Percentiles rank a stretch among this genome's conserved stretches.
These are phyloP conservation scores for Claviceps sp. DNA, from an alignment of 2,329 filamentous ascomycete genomes.

Conservation along the genomic window DNA sequence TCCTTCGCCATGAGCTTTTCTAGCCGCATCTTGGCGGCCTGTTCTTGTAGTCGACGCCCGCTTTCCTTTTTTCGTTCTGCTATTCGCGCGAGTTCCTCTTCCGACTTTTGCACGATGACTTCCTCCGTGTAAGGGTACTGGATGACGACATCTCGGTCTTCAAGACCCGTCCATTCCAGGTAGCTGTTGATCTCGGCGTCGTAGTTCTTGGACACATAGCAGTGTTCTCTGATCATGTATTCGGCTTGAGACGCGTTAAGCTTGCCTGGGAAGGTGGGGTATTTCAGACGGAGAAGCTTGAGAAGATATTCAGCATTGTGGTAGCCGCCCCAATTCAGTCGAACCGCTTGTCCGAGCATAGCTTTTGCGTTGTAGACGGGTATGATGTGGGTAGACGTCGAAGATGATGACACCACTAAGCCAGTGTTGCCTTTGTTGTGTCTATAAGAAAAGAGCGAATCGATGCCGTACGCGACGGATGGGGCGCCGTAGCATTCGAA, in stretches of 20 bases:
- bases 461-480: constrained; percentile 84
- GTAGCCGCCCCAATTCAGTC: constrained; percentile 88
- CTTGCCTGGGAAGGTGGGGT: constrained; percentile 77
- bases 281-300: constrained; percentile 82
- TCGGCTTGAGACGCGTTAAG: constrained; percentile 79
- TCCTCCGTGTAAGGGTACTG: constrained; percentile 94
- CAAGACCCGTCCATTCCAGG: constrained; percentile 82
- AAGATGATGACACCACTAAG: constrained; percentile 79
- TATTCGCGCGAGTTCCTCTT: constrained; percentile 80
- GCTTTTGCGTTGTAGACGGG: constrained; percentile 81
- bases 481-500: constrained; percentile 93
- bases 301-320: constrained; percentile 84
- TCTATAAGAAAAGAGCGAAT: constrained; percentile 89
- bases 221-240: constrained; percentile 75
- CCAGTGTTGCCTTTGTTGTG: constrained; percentile 84
- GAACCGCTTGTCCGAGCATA: constrained; percentile 69
- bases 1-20: constrained; percentile 95
- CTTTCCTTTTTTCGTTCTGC: constrained; percentile 94
- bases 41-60: constrained; percentile 79
- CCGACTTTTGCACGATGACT: constrained; percentile 77
- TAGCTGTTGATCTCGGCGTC: constrained; percentile 62
- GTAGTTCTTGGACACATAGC: constrained; percentile 78
- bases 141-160: constrained; percentile 77
- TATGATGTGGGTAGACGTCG: constrained; percentile 90
- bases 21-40: constrained; percentile 92